Evolutionary conservation across 2,329 filamentous ascomycete species (phyloP).

Genomic region (Fusarium sp.): DNA sequence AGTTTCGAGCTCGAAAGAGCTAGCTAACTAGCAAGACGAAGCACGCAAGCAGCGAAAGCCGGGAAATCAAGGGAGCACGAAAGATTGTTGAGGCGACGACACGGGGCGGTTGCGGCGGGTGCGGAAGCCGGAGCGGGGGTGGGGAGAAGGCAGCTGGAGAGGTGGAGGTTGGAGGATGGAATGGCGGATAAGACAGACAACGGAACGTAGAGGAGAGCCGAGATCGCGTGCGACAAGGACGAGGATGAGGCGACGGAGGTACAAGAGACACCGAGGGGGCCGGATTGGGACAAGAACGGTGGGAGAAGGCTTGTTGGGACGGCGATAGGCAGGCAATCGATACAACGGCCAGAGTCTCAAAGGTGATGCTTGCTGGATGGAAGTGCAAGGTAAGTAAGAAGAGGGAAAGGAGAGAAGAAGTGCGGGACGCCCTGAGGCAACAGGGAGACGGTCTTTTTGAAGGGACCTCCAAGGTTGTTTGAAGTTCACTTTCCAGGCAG

Average conservation of each 20-base stretch:
- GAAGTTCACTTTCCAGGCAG: constrained; percentile 41
- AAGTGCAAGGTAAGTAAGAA: constrained; percentile 4
- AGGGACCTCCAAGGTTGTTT: constrained; percentile 18
- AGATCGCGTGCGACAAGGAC: constrained; percentile 25
- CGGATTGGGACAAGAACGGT: constrained; percentile 3
- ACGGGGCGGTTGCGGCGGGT: constrained; percentile 12
- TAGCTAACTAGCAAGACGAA: constrained; percentile 22
- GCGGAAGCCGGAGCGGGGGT: constrained; percentile 36
- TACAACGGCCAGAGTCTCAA: constrained; percentile 11
- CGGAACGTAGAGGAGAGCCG: background rate
- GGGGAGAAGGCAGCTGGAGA: constrained; percentile 11
- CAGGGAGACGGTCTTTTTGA: constrained; percentile 35
- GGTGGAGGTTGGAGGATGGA: constrained; percentile 2
- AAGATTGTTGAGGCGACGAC: constrained; percentile 13
- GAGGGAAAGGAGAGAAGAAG: constrained; percentile 18
- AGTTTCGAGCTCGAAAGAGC: constrained; percentile 18
- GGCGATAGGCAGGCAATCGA: background rate
- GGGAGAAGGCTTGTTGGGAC: background rate
- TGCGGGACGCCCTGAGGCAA: constrained; percentile 36
- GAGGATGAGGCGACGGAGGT: background rate
- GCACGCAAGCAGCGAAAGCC: constrained; percentile 11
- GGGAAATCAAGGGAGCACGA: constrained; percentile 5
- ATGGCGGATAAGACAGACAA: constrained; percentile 9
- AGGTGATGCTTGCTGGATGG: constrained; percentile 6
- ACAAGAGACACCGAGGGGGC: constrained; percentile 4